A percentile compares a stretch with the other conserved stretches of the same genome.
These are phyloP conservation scores for Sugiyamaella qingdaonensis DNA, from an alignment of 805 yeast genomes.

Conservation along the genomic window DNA sequence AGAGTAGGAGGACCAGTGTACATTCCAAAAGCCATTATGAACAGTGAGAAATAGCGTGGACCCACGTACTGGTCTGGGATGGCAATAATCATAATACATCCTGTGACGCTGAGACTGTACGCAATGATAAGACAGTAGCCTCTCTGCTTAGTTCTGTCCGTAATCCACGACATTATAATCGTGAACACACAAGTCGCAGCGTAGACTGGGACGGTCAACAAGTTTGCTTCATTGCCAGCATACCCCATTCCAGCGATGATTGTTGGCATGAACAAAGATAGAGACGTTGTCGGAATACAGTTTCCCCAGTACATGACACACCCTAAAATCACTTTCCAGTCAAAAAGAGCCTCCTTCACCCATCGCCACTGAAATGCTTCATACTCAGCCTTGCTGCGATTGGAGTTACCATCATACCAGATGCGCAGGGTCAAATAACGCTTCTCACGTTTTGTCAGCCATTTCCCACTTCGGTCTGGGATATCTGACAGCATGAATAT, in stretches of 20 bases:
- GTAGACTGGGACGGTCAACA: neutral
- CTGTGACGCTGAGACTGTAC: neutral
- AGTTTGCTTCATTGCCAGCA: neutral
- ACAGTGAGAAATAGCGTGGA: slow-evolving; percentile 1
- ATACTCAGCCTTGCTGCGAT: neutral
- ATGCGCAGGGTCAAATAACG: neutral
- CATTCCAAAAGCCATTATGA: neutral
- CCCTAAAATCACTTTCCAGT: neutral
- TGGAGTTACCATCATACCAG: slow-evolving; percentile 1
- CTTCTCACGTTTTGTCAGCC: neutral
- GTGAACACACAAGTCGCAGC: neutral
- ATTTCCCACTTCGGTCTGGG: slow-evolving; percentile 1
- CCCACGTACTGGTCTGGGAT: neutral
- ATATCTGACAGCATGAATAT: slow-evolving; percentile 31
- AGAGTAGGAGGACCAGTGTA: slow-evolving; percentile 1
- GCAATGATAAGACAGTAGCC: neutral
- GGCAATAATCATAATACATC: neutral
- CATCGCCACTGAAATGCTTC: neutral
- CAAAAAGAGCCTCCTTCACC: neutral
- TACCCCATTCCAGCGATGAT: neutral
- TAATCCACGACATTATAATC: neutral
- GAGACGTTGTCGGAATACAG: neutral
- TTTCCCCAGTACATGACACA: slow-evolving; percentile 1
- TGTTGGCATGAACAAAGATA: neutral
- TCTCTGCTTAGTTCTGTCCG: neutral